These are phyloP conservation scores for Candida adriatica DNA, from an alignment of 805 yeast species.

Conservation along the genomic window DNA sequence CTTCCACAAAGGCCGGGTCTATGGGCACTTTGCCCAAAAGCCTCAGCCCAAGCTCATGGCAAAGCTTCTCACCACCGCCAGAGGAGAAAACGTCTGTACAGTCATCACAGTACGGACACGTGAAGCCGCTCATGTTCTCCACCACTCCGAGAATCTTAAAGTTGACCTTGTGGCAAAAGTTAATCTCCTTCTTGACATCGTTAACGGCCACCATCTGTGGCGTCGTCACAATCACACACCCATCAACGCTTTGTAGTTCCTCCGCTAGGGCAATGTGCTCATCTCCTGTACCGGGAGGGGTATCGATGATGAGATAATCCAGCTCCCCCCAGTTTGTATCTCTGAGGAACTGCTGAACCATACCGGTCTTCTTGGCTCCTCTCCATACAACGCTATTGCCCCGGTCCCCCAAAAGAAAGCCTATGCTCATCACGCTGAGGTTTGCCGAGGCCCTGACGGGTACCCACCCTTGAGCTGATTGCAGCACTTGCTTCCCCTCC, in stretches of 20 bases:
- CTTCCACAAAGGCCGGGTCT: constrained; percentile 83
- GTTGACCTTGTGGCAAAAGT: constrained; percentile 82
- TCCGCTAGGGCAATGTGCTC: constrained; percentile 97
- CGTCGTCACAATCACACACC: constrained; percentile 92
- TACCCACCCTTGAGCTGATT: constrained; percentile 81
- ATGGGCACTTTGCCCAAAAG: constrained; percentile 88
- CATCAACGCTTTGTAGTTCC: constrained; percentile 75
- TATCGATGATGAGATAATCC: constrained; percentile 80
- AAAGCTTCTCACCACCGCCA: constrained; percentile 81
- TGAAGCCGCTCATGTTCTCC: constrained; percentile 95
- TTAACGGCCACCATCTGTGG: constrained; percentile 92
- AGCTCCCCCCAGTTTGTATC: constrained; percentile 88
- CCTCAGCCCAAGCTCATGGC: constrained; percentile 53
- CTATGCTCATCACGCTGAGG: constrained; percentile 47
- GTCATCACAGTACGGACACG: constrained; percentile 91
- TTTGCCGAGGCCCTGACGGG: constrained; percentile 53
- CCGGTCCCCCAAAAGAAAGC: constrained; percentile 75
- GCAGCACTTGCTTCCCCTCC: constrained; percentile 73
- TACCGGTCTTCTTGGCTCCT: constrained; percentile 97
- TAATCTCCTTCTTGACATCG: constrained; percentile 91
- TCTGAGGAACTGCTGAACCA: constrained; percentile 87
- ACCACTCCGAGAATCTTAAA: constrained; percentile 77
- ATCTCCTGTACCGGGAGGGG: constrained; percentile 99
- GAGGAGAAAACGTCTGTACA: constrained; percentile 87
- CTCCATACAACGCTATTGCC: constrained; percentile 96